A percentile compares a stretch with the other conserved stretches of the same genome.
Evolutionary conservation across 2,329 filamentous ascomycete genomes (phyloP).

Genomic region (Aspergillus viridinutans): DNA sequence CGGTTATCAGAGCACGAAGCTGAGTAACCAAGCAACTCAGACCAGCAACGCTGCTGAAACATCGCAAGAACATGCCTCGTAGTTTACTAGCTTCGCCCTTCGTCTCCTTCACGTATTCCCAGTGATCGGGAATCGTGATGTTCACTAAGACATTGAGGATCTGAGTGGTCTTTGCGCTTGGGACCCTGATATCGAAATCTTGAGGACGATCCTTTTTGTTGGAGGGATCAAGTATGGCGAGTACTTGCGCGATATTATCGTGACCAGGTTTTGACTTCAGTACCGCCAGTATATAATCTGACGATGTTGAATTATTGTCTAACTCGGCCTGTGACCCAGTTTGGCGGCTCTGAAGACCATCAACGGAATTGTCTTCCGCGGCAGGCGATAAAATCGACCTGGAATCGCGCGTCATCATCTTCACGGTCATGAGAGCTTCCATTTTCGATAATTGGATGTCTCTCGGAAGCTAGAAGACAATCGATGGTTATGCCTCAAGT

Average conservation of each 20-base stretch:
- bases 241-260: slow-evolving; percentile 25
- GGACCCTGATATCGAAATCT: slow-evolving; percentile 55
- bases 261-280: slow-evolving; percentile 39
- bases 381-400: slow-evolving; percentile 14
- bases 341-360: slow-evolving; percentile 8
- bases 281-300: slow-evolving; percentile 31
- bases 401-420: slow-evolving; percentile 28
- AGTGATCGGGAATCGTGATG: slow-evolving; percentile 76
- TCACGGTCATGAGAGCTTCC: slow-evolving; percentile 39
- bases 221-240: slow-evolving; percentile 35
- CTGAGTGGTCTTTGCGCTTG: slow-evolving; percentile 66
- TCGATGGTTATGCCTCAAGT: slow-evolving; percentile 2
- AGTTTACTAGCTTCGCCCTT: slow-evolving; percentile 18
- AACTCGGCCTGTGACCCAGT: slow-evolving; percentile 8
- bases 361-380: slow-evolving; percentile 8
- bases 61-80: slow-evolving; percentile 53
- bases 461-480: not conserved
- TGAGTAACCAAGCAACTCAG: slow-evolving; percentile 72
- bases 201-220: slow-evolving; percentile 18
- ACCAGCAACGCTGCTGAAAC: slow-evolving; percentile 69
- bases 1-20: slow-evolving; percentile 56
- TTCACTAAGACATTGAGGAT: slow-evolving; percentile 71
- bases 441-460: slow-evolving; percentile 18
- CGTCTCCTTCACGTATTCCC: slow-evolving; percentile 53
- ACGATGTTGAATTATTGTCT: slow-evolving; percentile 20